Evolutionary conservation across 495 filamentous ascomycete genomes (phyloP), one percentile per base, ranked within the genome.

Genomic region (Neurospora discreta): DNA sequence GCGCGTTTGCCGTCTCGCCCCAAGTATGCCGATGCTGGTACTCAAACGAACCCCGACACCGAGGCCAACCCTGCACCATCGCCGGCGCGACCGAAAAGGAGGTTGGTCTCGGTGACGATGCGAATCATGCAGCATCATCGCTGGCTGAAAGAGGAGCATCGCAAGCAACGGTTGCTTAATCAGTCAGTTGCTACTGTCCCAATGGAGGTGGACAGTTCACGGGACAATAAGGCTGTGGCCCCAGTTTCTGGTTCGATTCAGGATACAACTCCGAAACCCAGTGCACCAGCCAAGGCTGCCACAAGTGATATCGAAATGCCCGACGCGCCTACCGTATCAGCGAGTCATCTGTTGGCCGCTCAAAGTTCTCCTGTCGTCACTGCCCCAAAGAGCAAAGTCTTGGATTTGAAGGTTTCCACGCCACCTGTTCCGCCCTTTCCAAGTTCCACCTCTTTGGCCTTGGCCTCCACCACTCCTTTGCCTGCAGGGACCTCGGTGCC

Each of bases 331-430:
- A 33, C 65, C 18, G 68, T 73, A 23, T 46, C 73, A 15, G 71
- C 71, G 65, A 70, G 60, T 20, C 39, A 41, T 38, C 40, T 69
- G 39, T 68, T 75, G 69, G 20, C 74, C 69, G 46, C 70, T 73
- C 39, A 13, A 42, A n/a, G n/a, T 39, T 8, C 72, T 20, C 30
- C 74, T 3, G 52, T 68, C n/a, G 38, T 70, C 0, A 77, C 69
- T n/a, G 30, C 74, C 3, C 69, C 74, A 26, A 85, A 82, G 69
- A 76, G 58, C 42, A 84, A 79, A 68, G 77, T 80, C 26, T 77
- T 82, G 11, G 86, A 87, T 13, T 74, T 89, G 40, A 82, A 84
- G 36, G 84, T 88, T 9, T 84, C 87, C 42, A 76, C 85, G 77
- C 86, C 86, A 3, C 81, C 83, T 15, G 81, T 85, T 13, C 82